Evolutionary conservation across 23 red algal species (phyloP).

Genomic region (Gracilaria gracilis): DNA sequence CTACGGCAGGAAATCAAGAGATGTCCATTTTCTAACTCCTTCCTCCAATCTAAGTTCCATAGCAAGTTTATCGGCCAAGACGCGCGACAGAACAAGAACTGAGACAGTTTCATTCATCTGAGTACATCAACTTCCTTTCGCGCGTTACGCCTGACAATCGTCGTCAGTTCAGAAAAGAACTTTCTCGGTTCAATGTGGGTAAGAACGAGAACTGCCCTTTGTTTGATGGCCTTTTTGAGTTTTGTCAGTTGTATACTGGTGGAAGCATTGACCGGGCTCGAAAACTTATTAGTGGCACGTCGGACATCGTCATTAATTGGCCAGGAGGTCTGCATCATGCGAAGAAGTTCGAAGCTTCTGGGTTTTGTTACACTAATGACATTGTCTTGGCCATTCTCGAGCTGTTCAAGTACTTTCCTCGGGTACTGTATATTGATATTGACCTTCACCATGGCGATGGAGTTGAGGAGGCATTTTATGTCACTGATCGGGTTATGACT

Average conservation of each 20-base stretch:
- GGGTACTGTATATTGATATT: conserved; percentile 76
- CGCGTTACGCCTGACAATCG: conserved; percentile 47
- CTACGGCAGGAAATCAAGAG: background rate
- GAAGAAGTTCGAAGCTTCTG: conserved; percentile 60
- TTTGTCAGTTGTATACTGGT: conserved; percentile 64
- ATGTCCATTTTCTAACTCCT: background rate
- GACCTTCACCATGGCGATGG: conserved; percentile 82
- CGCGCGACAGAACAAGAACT: conserved; percentile 59
- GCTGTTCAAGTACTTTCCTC: conserved; percentile 62
- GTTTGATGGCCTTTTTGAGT: conserved; percentile 78
- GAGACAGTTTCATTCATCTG: conserved; percentile 46
- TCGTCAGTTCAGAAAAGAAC: conserved; percentile 12
- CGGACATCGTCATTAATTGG: conserved; percentile 79
- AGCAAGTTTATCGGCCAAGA: conserved; percentile 65
- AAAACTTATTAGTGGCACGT: conserved; percentile 57
- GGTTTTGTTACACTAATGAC: conserved; percentile 79
- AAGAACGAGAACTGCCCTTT: conserved; percentile 50
- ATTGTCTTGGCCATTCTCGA: conserved; percentile 72
- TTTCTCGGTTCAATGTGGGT: conserved; percentile 23
- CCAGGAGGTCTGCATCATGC: conserved; percentile 78
- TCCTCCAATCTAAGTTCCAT: background rate
- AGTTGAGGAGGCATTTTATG: conserved; percentile 79
- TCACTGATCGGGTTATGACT: conserved; percentile 76
- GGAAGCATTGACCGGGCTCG: conserved; percentile 73
- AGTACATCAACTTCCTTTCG: conserved; percentile 69